Evolutionary conservation across 2,329 filamentous ascomycete genomes (phyloP), one percentile per base, ranked within the genome.

Genomic region (Fusarium xylarioides): DNA sequence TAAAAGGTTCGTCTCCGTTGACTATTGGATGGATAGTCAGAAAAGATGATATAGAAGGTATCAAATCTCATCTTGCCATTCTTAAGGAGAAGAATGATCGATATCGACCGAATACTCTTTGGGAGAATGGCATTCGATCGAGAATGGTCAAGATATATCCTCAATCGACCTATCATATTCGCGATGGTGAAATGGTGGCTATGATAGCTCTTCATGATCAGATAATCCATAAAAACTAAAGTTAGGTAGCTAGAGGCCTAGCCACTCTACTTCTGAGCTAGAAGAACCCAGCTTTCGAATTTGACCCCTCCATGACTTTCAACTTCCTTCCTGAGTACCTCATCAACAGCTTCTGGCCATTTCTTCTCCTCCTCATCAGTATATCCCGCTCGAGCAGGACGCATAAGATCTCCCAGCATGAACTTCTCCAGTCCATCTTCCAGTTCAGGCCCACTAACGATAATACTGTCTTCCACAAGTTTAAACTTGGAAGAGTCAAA

Each of bases 211-310:
- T 66, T 32, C 40, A 62, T 42, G 63, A 66, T 35, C 59, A 38
- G n/a, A 43, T 44, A 11, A 16, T 47, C 2, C n/a, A n/a, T 14
- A 47, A 57, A 26, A 32, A 18, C n/a, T 53, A 53, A 38, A 16
- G 2, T 4, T 12, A 1, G 12, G 14, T 21, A 14, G 10, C 30
- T 21, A 19, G 11, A 26, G 15, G 1, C 30, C 9, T 7, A 2
- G 5, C 18, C 2, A 14, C 15, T 12, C 30, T 60, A 75, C 62
- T 77, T 79, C 18, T 26, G 68, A 42, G 75, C 77, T 19, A 79
- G 54, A 8, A 79, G 66, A n/a, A 77, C 66, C 68, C 70, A 79
- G 10, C 65, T 55, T 21, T 78, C 68, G 42, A 77, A 78, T 19
- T 57, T 63, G 26, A 79, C 46, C 2, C 78, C 78, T 0, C 76